phyloP scores from a whole-genome alignment of 2,329 filamentous ascomycete genomes.

The Scedosporium dehoogii region DNA sequence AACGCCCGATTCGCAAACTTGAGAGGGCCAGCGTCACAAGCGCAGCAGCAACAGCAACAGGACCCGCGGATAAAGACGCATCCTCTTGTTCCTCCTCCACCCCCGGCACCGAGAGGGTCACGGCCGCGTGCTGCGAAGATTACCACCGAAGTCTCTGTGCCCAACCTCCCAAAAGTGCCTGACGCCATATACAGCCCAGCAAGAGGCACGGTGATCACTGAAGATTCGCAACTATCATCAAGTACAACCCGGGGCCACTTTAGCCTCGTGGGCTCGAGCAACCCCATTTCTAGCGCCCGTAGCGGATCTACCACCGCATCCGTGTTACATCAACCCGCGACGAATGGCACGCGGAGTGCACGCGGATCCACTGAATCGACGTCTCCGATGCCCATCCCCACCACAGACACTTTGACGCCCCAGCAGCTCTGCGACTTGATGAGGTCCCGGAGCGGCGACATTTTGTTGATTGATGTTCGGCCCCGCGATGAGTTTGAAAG shows the following conservation, averaged over 20 bases:
- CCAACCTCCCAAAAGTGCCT: slow-evolving; percentile 57
- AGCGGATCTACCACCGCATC: not conserved
- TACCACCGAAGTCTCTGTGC: slow-evolving; percentile 39
- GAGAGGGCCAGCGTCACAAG: slow-evolving; percentile 27
- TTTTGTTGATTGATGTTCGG: slow-evolving; percentile 81
- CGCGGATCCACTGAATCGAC: not conserved
- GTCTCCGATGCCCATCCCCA: slow-evolving; percentile 34
- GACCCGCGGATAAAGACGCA: slow-evolving; percentile 44
- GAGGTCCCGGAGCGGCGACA: slow-evolving; percentile 41
- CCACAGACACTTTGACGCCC: slow-evolving; percentile 51
- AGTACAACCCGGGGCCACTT: slow-evolving; percentile 56
- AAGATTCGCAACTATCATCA: slow-evolving; percentile 54
- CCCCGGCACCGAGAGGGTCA: slow-evolving; percentile 29
- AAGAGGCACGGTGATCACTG: slow-evolving; percentile 57
- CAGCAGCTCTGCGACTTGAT: slow-evolving; percentile 65
- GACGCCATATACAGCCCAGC: slow-evolving; percentile 73
- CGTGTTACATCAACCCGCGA: not conserved
- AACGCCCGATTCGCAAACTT: slow-evolving; percentile 48
- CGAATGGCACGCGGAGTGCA: not conserved
- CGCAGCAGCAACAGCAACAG: slow-evolving; percentile 20
- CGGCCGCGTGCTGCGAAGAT: slow-evolving; percentile 37
- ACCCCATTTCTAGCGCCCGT: slow-evolving; percentile 4
- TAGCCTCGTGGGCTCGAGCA: slow-evolving; percentile 44
- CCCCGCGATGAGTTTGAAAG: slow-evolving; percentile 71
- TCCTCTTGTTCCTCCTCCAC: slow-evolving; percentile 21